phyloP scores from a whole-genome alignment of 139 green algal species.

The Dunaliella primolecta region DNA sequence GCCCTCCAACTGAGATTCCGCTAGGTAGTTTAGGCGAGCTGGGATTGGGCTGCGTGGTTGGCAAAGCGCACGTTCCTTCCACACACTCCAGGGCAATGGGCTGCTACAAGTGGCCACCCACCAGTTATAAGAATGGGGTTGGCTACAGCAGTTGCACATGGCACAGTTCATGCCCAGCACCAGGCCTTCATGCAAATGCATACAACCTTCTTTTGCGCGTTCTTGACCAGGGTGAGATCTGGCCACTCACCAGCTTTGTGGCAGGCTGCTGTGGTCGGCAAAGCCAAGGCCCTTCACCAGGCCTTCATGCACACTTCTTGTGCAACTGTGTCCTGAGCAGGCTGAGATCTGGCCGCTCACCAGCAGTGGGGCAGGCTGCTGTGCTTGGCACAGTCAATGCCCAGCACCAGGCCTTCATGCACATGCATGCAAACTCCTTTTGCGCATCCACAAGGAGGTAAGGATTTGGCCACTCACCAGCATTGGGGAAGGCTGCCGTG shows the following conservation, averaged over 20 bases:
- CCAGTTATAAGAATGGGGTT: neutral
- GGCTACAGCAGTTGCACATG: neutral
- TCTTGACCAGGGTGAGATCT: neutral
- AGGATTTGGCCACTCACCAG: neutral
- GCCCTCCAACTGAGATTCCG: no score
- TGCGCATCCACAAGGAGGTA: slow-evolving; percentile 14
- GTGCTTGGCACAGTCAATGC: slow-evolving; percentile 89
- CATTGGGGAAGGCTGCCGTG: neutral
- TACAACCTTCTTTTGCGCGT: neutral
- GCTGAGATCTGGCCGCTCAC: slow-evolving; percentile 44
- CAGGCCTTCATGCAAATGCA: neutral
- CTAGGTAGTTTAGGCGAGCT: no score
- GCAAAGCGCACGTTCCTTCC: no score
- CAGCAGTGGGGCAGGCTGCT: slow-evolving; percentile 32
- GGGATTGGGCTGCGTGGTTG: no score
- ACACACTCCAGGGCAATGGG: no score
- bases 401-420: slow-evolving; percentile 75
- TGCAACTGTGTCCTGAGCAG: slow-evolving; percentile 28
- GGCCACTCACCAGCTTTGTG: neutral
- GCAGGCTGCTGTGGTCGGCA: slow-evolving; percentile 65
- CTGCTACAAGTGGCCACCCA: neutral
- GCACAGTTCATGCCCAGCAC: neutral
- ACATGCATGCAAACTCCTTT: slow-evolving; percentile 39
- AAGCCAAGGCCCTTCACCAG: slow-evolving; percentile 87
- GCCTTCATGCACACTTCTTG: slow-evolving; percentile 52